Evolutionary conservation across 768 basidiomycete species (phyloP), one percentile per base, ranked within the genome.

Genomic region (Rhodotorula taiwanensis): DNA sequence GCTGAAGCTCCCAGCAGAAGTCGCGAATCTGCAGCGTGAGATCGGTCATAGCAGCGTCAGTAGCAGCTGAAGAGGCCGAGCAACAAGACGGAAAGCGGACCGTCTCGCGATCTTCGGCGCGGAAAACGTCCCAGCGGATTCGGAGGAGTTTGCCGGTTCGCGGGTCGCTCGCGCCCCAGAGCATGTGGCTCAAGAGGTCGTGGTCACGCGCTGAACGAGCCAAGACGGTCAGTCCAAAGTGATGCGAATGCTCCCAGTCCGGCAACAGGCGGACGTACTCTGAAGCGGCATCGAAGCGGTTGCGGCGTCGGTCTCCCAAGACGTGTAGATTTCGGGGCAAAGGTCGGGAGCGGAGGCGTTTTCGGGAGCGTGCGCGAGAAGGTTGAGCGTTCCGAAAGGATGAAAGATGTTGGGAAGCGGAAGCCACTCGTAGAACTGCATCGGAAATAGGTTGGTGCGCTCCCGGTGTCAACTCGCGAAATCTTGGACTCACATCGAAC

Each of bases 221-320:
- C 18, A 20, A 1, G 21, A 15, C 3, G 13, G 36, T 23, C 28
- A 41, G 36, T 9, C 8, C 49, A 18, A 15, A 15, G n/a, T n/a
- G n/a, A n/a, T n/a, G n/a, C n/a, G n/a, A n/a, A n/a, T 2, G 25
- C 36, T 21, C 13, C 44, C n/a, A n/a, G n/a, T n/a, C n/a, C n/a
- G n/a, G n/a, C n/a, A n/a, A n/a, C n/a, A n/a, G n/a, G n/a, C 31
- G 0, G 23, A 48, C 57, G 31, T 34, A 67, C 66, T 67, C 13
- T 50, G 58, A 0, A 68, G 39, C 39, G 50, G n/a, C 7, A 44
- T 60, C 8, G 66, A 59, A 4, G 53, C 45, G 31, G 54, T 56
- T 15, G 51, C 54, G 18, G 62, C 66, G 31, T 64, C 54, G 15
- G 55, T 59, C 16, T 59, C 66, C 62, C 61, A 68, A 7, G 58